Percentiles rank a stretch among this genome's conserved stretches.
Evolutionary conservation across 257 asterid genomes (phyloP).

Genomic region (Phtheirospermum japonicum): DNA sequence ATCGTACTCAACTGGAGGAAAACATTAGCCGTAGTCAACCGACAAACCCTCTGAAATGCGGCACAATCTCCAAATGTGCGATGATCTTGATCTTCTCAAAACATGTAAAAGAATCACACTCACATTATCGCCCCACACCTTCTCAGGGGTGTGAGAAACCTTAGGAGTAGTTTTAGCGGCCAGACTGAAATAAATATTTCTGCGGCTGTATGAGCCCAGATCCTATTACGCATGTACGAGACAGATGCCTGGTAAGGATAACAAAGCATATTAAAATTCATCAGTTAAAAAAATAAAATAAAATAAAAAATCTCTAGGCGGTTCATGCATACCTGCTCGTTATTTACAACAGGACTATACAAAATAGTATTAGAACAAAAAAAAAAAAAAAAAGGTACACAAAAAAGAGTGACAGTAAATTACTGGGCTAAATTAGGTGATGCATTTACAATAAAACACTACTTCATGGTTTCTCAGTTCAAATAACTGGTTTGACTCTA

Average conservation of each 20-base stretch:
- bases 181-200: conserved; percentile 79
- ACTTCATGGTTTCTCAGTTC: background rate
- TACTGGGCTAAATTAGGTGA: no score
- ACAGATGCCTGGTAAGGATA: conserved; percentile 51
- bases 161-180: conserved; percentile 67
- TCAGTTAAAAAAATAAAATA: conserved; percentile 28
- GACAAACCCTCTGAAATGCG: conserved; percentile 86
- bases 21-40: conserved; percentile 91
- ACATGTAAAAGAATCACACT: conserved; percentile 52
- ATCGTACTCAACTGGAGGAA: conserved; percentile 33
- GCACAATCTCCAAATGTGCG: conserved; percentile 94
- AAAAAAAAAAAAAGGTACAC: background rate
- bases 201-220: conserved; percentile 41
- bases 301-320: background rate
- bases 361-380: no score
- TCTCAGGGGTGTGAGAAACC: conserved; percentile 84
- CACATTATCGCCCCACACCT: conserved; percentile 88
- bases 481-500: background rate
- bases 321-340: no score
- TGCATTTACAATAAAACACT: no score
- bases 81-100: conserved; percentile 79
- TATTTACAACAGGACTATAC: no score
- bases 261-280: conserved; percentile 12
- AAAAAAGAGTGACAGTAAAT: no score
- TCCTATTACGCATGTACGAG: conserved; percentile 45